Evolutionary conservation across 768 basidiomycete species (phyloP).

Genomic region (Podaxis sp.): DNA sequence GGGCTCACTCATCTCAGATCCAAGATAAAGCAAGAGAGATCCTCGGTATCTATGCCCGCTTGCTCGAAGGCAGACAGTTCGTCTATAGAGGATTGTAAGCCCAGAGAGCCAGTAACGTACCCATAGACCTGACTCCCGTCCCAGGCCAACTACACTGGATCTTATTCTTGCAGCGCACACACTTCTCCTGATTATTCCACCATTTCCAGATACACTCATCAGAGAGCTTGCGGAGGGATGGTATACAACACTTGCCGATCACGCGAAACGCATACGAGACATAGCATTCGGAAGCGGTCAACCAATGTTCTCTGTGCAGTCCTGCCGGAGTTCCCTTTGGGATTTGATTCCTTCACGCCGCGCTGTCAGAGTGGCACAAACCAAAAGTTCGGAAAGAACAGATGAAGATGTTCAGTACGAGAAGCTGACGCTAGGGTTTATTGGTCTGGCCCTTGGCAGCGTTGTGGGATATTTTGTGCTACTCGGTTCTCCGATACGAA

Average conservation of each 20-base stretch:
- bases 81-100: slow-evolving; percentile 47
- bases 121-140: slow-evolving; percentile 5
- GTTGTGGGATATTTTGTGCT: slow-evolving; percentile 34
- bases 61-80: slow-evolving; percentile 47
- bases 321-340: slow-evolving; percentile 18
- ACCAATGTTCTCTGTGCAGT: slow-evolving; percentile 12
- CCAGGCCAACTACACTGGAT: slow-evolving; percentile 62
- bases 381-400: slow-evolving; percentile 17
- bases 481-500: slow-evolving; percentile 16
- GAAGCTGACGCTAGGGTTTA: slow-evolving; percentile 51
- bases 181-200: slow-evolving; percentile 51
- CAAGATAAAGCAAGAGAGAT: slow-evolving; percentile 51
- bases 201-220: slow-evolving; percentile 59
- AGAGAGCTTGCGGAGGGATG: slow-evolving; percentile 48
- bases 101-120: neutral
- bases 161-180: slow-evolving; percentile 64
- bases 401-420: slow-evolving; percentile 44
- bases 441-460: slow-evolving; percentile 39
- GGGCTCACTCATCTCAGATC: slow-evolving; percentile 34
- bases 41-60: slow-evolving; percentile 54
- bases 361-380: slow-evolving; percentile 13
- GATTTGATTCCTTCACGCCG: slow-evolving; percentile 36
- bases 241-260: slow-evolving; percentile 53
- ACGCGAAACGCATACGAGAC: slow-evolving; percentile 49
- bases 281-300: slow-evolving; percentile 20